Percentiles rank a stretch among this genome's conserved stretches.
Evolutionary conservation across 306 rosid genomes (phyloP).

Genomic region (Echinosophora koreensis): DNA sequence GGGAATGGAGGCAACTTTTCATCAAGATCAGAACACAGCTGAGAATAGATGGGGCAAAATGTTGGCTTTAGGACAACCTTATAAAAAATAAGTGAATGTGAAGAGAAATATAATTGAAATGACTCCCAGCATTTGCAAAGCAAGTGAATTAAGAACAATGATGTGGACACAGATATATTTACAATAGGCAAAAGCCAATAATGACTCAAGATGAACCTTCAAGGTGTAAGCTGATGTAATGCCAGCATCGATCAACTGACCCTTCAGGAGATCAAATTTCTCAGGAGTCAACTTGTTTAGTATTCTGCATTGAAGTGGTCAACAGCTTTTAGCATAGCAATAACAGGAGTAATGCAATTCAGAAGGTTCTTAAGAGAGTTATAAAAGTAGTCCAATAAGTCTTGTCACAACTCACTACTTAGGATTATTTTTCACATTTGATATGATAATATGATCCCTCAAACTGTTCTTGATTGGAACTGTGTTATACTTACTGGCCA

Average conservation of each 20-base stretch:
- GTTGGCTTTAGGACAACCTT: conserved; percentile 99
- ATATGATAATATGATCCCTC: conserved; percentile 16
- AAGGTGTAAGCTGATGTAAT: conserved; percentile 95
- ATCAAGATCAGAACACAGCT: conserved; percentile 82
- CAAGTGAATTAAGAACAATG: conserved; percentile 35
- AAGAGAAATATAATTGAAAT: conserved; percentile 59
- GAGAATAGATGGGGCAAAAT: conserved; percentile 98
- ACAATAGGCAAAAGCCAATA: not conserved
- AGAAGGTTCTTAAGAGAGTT: conserved; percentile 2
- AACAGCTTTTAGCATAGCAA: conserved; percentile 24
- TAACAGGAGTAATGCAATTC: conserved; percentile 20
- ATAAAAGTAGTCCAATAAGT: not conserved
- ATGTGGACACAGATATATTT: conserved; percentile 20
- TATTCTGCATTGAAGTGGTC: conserved; percentile 66
- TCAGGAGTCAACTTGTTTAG: conserved; percentile 98
- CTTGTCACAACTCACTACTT: not conserved
- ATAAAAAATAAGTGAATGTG: conserved; percentile 73
- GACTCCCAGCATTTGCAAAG: conserved; percentile 77
- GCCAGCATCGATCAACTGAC: conserved; percentile 91
- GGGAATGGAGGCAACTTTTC: conserved; percentile 90
- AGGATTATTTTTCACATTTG: not conserved
- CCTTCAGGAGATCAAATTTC: conserved; percentile 96
- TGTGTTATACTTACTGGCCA: too few species aligned
- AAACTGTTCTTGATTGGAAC: conserved; percentile 25
- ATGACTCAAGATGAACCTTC: conserved; percentile 55